Evolutionary conservation across 441 rosid genomes (phyloP), one percentile per base, ranked within the genome.

Genomic region (Erysimum cheiri): DNA sequence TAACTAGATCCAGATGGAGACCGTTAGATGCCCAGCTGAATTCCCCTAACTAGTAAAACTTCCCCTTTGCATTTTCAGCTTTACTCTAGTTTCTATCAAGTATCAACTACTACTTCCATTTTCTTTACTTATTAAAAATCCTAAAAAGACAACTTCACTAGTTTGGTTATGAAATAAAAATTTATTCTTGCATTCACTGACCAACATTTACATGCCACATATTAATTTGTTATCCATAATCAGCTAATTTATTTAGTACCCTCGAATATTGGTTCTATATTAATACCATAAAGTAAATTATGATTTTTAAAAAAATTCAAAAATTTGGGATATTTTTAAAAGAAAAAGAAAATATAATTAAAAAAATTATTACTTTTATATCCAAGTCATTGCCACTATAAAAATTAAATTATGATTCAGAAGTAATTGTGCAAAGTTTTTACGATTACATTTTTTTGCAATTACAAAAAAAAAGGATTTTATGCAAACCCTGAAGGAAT

Each of bases 11-110:
- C 60, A 75, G 73, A 62, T 50, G 64, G 67, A 69, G 75, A 76
- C 76, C 83, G 83, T 88, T 85, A 64, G 80, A 86, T 81, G 54
- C n/a, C 83, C 72, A 90, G 90, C 91, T 78, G 85, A 84, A 82
- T 79, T 80, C 83, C 68, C 69, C 73, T 71, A 71, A 77, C 77
- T 36, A 77, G 77, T 35, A 29, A 76, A 67, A 53, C 32, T 44
- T 67, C 22, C 69, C 32, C 26, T 66, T 67, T 44, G 36, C 60
- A 52, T 66, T 53, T 52, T 60, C 55, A 35, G 66, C 36, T 56
- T 32, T 57, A 63, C 32, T 36, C 53, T 75, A 60, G 44, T 62
- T 69, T 46, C 43, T 75, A 15, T 56, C 54, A 68, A 47, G 35
- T 75, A 15, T 56, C 54, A 68, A 47, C 40, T 26, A 58, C 49